Conservation (phyloP, 257 asterid species). For the Scutellaria barbata region DNA sequence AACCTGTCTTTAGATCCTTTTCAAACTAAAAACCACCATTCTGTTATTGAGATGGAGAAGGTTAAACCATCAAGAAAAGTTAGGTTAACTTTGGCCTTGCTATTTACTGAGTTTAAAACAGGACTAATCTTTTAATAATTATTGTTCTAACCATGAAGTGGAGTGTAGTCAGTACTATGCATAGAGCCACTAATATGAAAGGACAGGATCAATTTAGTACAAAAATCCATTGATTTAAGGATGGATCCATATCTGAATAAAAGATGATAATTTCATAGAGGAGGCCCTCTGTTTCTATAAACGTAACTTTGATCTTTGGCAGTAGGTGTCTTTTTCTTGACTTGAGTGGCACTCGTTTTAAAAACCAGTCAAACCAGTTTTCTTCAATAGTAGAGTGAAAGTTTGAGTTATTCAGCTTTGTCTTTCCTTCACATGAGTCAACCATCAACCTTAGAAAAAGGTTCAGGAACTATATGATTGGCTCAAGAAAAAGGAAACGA, state of each 20-base stretch:
- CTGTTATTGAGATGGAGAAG: not conserved
- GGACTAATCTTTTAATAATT: not conserved
- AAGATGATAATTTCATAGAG: not conserved
- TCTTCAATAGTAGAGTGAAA: conserved; percentile 9
- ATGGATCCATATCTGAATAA: not conserved
- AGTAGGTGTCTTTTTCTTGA: not conserved
- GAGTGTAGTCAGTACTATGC: not conserved
- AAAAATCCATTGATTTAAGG: not conserved
- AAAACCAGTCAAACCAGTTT: not conserved
- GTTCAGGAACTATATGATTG: not conserved
- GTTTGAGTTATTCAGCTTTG: not conserved
- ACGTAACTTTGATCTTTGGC: not conserved
- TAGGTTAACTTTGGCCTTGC: conserved; percentile 5
- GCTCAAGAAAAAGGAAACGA: conserved; percentile 10
- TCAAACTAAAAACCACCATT: not conserved
- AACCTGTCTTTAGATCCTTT: conserved; percentile 4
- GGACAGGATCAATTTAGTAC: not conserved
- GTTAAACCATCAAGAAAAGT: not conserved
- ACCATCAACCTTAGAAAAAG: not conserved
- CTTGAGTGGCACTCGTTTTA: not conserved
- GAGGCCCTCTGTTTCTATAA: not conserved
- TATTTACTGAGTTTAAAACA: not conserved
- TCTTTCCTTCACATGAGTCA: not conserved
- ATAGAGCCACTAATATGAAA: conserved; percentile 1
- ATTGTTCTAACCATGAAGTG: conserved; percentile 10